Evolutionary conservation across 2,329 filamentous ascomycete genomes (phyloP), one percentile per base, ranked within the genome.

Genomic region (Arthrobotrys megalospora): DNA sequence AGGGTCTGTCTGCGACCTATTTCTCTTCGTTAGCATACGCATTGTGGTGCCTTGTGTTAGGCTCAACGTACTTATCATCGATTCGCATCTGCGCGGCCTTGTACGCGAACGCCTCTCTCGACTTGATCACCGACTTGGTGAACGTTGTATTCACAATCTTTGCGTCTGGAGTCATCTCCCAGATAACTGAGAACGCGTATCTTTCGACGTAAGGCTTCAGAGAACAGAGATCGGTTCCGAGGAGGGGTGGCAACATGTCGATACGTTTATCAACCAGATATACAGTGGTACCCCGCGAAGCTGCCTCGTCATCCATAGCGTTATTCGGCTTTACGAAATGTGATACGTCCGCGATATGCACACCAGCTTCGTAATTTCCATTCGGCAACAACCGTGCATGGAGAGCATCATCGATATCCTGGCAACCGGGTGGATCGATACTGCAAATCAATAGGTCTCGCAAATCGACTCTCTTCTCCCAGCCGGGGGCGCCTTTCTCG

Each of bases 261-360:
- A 99, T 99, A 82, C 96, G 94, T 87, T 99, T 99, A 85, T 99
- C 96, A 2, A 99, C 96, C 14, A 99, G 87, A 84, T 99, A 99
- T 32, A 99, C 96, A 0, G 95, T 98, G 3, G 96, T 98, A 79
- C 96, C 96, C 82, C 96, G 91, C 82, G 97, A 90, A 83, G 93
- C 96, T 2, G 96, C 96, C 85, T 99, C 96, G 58, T 91, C 89
- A 83, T 99, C 96, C 96, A 99, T 99, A 67, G 96, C 92, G 82
- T 95, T 99, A 84, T 93, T 94, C 28, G 96, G 94, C 85, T 96
- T 97, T 82, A 99, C 96, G 83, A 99, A 99, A 85, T 99, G 92
- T 8, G 96, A 98, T n/a, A 99, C 96, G 84, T 99, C 96, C 32
- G 96, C 96, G 84, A 99, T 99, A 85, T 99, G 96, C 14, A 99